Evolutionary conservation across 805 yeast species (phyloP), one percentile per base, ranked within the genome.

Genomic region (Zygoascus flipseniorum): DNA sequence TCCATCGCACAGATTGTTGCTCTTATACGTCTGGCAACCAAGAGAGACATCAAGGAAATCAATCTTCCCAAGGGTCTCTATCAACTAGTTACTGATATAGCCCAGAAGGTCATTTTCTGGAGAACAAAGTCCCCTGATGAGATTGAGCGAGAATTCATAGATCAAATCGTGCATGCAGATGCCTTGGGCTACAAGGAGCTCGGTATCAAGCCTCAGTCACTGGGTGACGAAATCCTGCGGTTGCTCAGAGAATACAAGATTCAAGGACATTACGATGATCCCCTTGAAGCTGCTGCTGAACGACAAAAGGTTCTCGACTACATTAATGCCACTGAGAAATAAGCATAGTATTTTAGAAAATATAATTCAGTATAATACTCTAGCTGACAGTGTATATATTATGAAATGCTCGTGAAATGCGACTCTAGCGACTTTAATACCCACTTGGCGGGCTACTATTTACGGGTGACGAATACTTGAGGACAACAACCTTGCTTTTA

Each of bases 181-280:
- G 89, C 88, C 26, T 73, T 75, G 63, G 79, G 85, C 14, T 87
- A 83, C 68, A 72, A 70, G 35, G 93, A 87, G 65, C 76, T 87
- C 62, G 93, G 87, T 46, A 80, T 88, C 54, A 56, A 54, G 5
- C 61, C 61, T n/a, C 52, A 58, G 43, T 35, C 35, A 11, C 51
- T 59, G 23, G 56, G 53, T 31, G 56, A 55, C 31, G 49, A 52
- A 8, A 44, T 59, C 20, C 42, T 48, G 23, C 56, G 53, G 18
- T 31, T 59, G 31, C 46, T 52, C 39, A 41, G 56, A 26, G 52
- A 59, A 48, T 55, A 51, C 49, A 46, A 46, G 49, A 19, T 46
- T 28, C 49, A 46, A 14, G 49, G 49, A 11, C 49, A 31, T 46
- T 46, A 46, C 28, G 49, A 46, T 16, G 41, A 46, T 31, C 49